Evolutionary conservation across 345 rosid genomes (phyloP).

Genomic region (sweet orange (Citrus sinensis)): DVS_A1.0 CM039169.1:7483001-7483500

Average conservation of each 20-base stretch:
- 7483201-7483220: not conserved
- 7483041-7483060: not conserved
- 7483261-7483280: conserved; percentile 47
- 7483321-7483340: conserved; percentile 74
- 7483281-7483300: conserved; percentile 51
- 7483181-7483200: not conserved
- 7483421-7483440: conserved; percentile 84
- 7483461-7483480: conserved; percentile 9
- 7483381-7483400: conserved; percentile 96
- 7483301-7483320: conserved; percentile 79
- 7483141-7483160: not conserved
- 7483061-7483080: not conserved
- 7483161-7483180: not conserved
- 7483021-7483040: not conserved
- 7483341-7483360: conserved; percentile 82
- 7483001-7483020: not conserved
- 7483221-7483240: not conserved
- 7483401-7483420: conserved; percentile 91
- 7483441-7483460: conserved; percentile 4
- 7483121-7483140: conserved; percentile 1
- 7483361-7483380: conserved; percentile 92
- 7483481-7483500: conserved; percentile 28
- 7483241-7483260: conserved; percentile 17
- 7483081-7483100: not conserved
- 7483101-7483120: not conserved